These are phyloP conservation scores for Vaccinium corymbosum DNA, from an alignment of 148 eudicot species.

Conservation along the genomic window DNA sequence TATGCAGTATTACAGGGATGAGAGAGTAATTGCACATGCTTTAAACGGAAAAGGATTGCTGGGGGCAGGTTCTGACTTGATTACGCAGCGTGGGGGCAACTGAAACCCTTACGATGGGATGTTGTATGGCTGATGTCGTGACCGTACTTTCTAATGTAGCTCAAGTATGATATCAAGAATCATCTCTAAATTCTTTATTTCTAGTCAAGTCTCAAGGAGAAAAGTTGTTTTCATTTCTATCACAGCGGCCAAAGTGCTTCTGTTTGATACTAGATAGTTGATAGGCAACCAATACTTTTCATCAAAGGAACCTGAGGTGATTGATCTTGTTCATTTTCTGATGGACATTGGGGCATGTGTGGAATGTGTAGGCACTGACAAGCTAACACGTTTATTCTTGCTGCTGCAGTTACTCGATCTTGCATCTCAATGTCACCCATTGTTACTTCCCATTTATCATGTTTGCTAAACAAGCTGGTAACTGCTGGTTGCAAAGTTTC, in stretches of 20 bases:
- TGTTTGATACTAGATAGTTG: not conserved
- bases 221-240: not conserved
- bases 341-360: constrained; percentile 16
- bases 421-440: constrained; percentile 24
- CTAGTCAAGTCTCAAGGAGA: not conserved
- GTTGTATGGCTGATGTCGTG: constrained; percentile 25
- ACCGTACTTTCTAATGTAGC: constrained; percentile 26
- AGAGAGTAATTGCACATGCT: constrained; percentile 17
- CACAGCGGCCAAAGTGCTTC: not conserved
- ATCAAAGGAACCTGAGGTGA: constrained; percentile 23
- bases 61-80: constrained; percentile 22
- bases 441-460: constrained; percentile 9
- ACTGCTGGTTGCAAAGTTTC: constrained; percentile 17
- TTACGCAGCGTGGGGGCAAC: constrained; percentile 31
- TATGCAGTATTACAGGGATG: constrained; percentile 16
- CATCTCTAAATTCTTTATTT: not conserved
- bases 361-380: constrained; percentile 18
- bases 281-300: not conserved
- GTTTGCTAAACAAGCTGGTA: constrained; percentile 17
- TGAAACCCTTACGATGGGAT: constrained; percentile 31
- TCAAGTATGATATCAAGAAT: constrained; percentile 17
- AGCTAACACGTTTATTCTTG: constrained; percentile 20
- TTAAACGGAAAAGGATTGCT: constrained; percentile 21
- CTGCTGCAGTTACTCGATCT: constrained; percentile 29
- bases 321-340: constrained; percentile 23